Evolutionary conservation across 2,329 filamentous ascomycete genomes (phyloP), one percentile per base, ranked within the genome.

Genomic region (Aureobasidium melanogenum): DNA sequence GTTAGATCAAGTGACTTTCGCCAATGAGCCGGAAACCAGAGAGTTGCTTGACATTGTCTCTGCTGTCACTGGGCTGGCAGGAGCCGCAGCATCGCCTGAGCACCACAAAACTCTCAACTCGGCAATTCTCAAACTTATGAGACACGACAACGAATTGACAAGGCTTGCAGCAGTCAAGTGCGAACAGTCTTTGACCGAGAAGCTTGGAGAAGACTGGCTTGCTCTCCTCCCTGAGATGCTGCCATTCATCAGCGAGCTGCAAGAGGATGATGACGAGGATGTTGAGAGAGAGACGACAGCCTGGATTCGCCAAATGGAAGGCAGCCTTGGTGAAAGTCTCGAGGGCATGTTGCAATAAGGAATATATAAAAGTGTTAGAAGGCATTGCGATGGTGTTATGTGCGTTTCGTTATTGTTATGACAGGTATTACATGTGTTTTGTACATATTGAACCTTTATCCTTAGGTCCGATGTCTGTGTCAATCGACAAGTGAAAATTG

Each of bases 191-290:
- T 79, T 97, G 64, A 65, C 63, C 30, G 62, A 65, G 38, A 67
- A 84, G 51, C 76, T 97, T 28, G 92, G 92, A 63, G 92, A 97
- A 73, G 94, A 99, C 71, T 99, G 94, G 94, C 76, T 99, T 63
- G 84, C 86, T 1, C 83, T 95, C 78, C 74, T 97, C 71, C 91
- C 93, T 0, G 94, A 99, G 81, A 97, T 97, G 88, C 77, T 99
- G 72, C 93, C 95, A 22, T 90, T 93, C 66, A 96, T 99, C 68
- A 95, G 90, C 69, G 94, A 99, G 77, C 74, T 96, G 69, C 88
- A 96, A 76, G 94, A 99, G 71, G 94, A 99, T 72, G 94, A 97
- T 67, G 92, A 97, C 70, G 94, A 97, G 76, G 81, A 82, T 30
- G 93, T 99, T 26, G 94, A 99, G 78, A 80, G 85, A 70, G 92